Evolutionary conservation across 352 stramenopile genomes (phyloP), one percentile per base, ranked within the genome.

Genomic region (Pythium dissimile): DNA sequence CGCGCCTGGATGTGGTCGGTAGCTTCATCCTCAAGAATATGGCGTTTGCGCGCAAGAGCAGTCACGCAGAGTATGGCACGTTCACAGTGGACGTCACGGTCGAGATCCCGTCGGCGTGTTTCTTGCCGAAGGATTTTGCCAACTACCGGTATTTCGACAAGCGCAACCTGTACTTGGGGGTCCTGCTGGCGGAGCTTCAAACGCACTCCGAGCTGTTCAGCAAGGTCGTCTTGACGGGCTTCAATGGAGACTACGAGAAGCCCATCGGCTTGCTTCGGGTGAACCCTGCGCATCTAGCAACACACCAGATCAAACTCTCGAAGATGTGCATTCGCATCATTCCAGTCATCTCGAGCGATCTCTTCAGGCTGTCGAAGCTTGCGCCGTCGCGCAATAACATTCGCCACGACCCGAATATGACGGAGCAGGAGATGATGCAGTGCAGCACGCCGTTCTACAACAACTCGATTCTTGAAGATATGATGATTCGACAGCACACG

Each of bases 91-190:
- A 97, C 54, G 35, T 97, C 15, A 75, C 86, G 0, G 70, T 96
- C 13, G 75, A 91, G 62, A 96, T 97, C 59, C 89, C 89, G 0
- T 45, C 62, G 7, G 62, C 55, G 7, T 96, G 88, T 66, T 92
- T 97, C 57, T 38, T 94, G 18, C 83, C 84, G 10, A 95, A 95
- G 62, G 89, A 97, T 58, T 92, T 94, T 62, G 66, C 83, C 41
- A 96, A 96, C 71, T 94, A 94, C 67, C 71, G 84, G 23, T 96
- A 96, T 62, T 76, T 87, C 5, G 88, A 96, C 75, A 96, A 96
- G 69, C 75, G 88, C 28, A 91, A 86, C 48, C 47, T 96, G 59
- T 96, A 96, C 54, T 60, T 96, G 0, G 86, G 80, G 3, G 77
- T 96, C 18, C 35, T 97, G 21, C 72, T 76, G 3, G 63, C 70